Conservation (phyloP, 768 basidiomycete species). For the Ephemerocybe angulata region DNA sequence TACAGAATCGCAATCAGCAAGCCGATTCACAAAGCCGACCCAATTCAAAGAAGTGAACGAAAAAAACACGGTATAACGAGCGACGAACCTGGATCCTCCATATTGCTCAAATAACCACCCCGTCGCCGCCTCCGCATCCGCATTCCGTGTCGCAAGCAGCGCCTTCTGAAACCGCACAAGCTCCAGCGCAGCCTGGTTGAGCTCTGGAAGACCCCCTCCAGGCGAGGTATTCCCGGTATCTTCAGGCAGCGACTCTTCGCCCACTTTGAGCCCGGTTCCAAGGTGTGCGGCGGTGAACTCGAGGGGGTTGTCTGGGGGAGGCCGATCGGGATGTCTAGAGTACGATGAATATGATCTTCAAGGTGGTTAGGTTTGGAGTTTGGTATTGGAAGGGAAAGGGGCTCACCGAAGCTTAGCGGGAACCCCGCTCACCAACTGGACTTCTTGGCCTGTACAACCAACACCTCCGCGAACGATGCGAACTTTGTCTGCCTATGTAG, state of each 20-base stretch:
- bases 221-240: too few species aligned
- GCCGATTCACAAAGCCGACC: too few species aligned
- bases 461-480: conserved; percentile 81
- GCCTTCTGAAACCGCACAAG: too few species aligned
- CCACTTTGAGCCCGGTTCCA: conserved; percentile 64
- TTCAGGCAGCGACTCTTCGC: too few species aligned
- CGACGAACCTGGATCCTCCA: conserved; percentile 83
- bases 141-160: too few species aligned
- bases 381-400: neutral
- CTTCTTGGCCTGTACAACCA: conserved; percentile 88
- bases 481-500: conserved; percentile 72
- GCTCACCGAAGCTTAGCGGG: conserved; percentile 86
- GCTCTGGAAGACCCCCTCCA: too few species aligned
- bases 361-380: conserved; percentile 1
- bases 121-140: conserved; percentile 84
- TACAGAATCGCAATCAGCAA: conserved; percentile 22
- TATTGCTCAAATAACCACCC: conserved; percentile 93
- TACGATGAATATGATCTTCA: too few species aligned
- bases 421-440: conserved; percentile 95
- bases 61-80: neutral
- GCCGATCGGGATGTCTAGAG: conserved; percentile 73
- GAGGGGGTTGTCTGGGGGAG: conserved; percentile 60
- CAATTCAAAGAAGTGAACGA: too few species aligned
- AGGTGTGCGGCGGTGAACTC: conserved; percentile 57
- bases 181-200: too few species aligned